These are phyloP conservation scores for Orbilia oligospora DNA, from an alignment of 2,329 filamentous ascomycete genomes.

Conservation along the genomic window DNA sequence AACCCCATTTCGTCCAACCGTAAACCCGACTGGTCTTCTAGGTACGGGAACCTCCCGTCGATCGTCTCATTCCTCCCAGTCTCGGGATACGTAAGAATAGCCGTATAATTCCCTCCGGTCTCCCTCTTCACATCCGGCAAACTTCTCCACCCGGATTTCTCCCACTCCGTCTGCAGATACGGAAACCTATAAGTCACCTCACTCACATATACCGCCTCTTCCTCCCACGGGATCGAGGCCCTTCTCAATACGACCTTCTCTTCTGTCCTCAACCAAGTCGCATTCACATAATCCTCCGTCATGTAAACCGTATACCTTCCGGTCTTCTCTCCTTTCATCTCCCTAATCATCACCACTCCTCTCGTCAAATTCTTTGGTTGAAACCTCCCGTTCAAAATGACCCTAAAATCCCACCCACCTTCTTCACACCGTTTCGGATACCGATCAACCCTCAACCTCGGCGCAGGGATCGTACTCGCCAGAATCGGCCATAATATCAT, in stretches of 20 bases:
- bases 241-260: constrained; percentile 31
- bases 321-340: not conserved
- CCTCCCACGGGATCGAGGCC: not conserved
- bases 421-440: constrained; percentile 30
- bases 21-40: constrained; percentile 37
- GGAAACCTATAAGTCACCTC: constrained; percentile 34
- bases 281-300: constrained; percentile 39
- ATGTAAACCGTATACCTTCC: not conserved
- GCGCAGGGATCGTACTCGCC: constrained; percentile 33
- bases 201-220: constrained; percentile 19
- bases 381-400: constrained; percentile 37
- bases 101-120: constrained; percentile 44
- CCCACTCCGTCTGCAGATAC: constrained; percentile 39
- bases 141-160: constrained; percentile 37
- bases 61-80: constrained; percentile 18
- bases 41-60: constrained; percentile 46
- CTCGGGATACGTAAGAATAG: constrained; percentile 19
- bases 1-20: constrained; percentile 40
- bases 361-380: constrained; percentile 26
- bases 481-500: constrained; percentile 46
- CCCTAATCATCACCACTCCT: constrained; percentile 31
- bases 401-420: constrained; percentile 45
- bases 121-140: constrained; percentile 29
- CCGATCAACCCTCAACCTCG: constrained; percentile 7
- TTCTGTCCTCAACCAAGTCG: constrained; percentile 37